Percentiles rank a stretch among this genome's conserved stretches.
Conservation (phyloP, 2,329 filamentous ascomycete genomes). For the Fulvia fulva region DNA sequence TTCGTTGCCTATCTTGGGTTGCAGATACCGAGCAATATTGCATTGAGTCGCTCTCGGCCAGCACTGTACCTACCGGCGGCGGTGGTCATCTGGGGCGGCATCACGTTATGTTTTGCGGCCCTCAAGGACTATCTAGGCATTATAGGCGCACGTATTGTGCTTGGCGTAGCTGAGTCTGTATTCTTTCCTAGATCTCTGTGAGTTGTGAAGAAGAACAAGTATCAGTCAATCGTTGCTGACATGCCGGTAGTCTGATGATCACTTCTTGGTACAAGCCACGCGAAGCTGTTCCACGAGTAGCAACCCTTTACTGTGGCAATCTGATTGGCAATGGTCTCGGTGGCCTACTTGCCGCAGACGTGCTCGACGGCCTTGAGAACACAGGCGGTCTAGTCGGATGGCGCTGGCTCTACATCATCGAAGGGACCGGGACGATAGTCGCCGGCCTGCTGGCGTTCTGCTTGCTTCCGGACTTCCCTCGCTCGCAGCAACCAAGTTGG, state of each 20-base stretch:
- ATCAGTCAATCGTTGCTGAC: background rate
- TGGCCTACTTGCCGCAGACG: constrained; percentile 15
- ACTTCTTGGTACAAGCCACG: constrained; percentile 8
- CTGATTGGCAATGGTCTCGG: constrained; percentile 21
- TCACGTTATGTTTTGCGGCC: constrained; percentile 4
- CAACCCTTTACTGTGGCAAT: constrained; percentile 25
- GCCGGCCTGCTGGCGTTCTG: constrained; percentile 4
- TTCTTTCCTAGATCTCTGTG: constrained; percentile 11
- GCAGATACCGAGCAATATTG: constrained; percentile 9
- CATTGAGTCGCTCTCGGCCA: background rate
- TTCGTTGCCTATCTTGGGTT: constrained; percentile 24
- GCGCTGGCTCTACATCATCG: constrained; percentile 10
- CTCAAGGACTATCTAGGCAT: constrained; percentile 2
- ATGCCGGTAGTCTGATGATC: background rate
- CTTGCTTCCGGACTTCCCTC: constrained; percentile 1
- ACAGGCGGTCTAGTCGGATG: background rate
- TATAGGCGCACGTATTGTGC: background rate
- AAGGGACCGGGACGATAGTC: constrained; percentile 1
- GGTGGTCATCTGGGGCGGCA: constrained; percentile 25
- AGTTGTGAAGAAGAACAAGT: background rate
- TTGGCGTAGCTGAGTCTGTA: constrained; percentile 3
- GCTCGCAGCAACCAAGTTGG: background rate
- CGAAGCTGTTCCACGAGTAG: constrained; percentile 7
- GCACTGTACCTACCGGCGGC: constrained; percentile 16
- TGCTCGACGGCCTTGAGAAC: constrained; percentile 5